These are phyloP conservation scores for Gossypium turneri DNA, from an alignment of 345 rosid genomes.

Conservation along the genomic window DNA sequence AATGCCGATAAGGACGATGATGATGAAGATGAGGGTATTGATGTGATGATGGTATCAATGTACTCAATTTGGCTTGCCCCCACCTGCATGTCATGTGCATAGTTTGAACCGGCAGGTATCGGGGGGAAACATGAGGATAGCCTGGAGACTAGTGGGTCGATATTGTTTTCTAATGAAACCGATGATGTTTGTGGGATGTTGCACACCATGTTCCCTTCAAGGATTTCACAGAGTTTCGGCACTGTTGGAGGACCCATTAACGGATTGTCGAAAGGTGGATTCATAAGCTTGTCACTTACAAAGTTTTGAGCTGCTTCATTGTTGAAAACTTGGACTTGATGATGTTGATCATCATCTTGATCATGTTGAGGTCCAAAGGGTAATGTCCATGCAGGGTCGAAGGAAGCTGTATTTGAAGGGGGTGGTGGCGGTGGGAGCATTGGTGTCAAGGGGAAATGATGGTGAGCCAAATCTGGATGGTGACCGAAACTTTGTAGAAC, in stretches of 20 bases:
- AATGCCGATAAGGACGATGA: constrained; percentile 39
- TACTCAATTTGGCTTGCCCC: constrained; percentile 40
- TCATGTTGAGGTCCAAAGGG: constrained; percentile 20
- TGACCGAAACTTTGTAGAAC: constrained; percentile 41
- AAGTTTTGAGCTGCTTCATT: not conserved
- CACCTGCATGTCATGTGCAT: constrained; percentile 28
- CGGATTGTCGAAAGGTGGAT: constrained; percentile 29
- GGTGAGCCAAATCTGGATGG: constrained; percentile 29
- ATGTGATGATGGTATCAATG: constrained; percentile 56
- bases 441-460: constrained; percentile 18
- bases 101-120: constrained; percentile 18
- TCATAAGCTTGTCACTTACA: constrained; percentile 18
- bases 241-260: constrained; percentile 25
- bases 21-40: constrained; percentile 34
- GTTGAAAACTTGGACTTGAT: constrained; percentile 24
- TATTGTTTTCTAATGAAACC: constrained; percentile 19
- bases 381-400: constrained; percentile 30
- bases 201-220: constrained; percentile 34
- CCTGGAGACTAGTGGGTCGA: constrained; percentile 24
- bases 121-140: constrained; percentile 27
- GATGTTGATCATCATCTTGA: constrained; percentile 18
- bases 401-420: constrained; percentile 16
- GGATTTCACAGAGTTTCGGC: constrained; percentile 55
- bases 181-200: constrained; percentile 23
- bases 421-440: constrained; percentile 13